These are phyloP conservation scores for Fusarium albidum DNA, from an alignment of 2,329 filamentous ascomycete species.

Conservation along the genomic window DNA sequence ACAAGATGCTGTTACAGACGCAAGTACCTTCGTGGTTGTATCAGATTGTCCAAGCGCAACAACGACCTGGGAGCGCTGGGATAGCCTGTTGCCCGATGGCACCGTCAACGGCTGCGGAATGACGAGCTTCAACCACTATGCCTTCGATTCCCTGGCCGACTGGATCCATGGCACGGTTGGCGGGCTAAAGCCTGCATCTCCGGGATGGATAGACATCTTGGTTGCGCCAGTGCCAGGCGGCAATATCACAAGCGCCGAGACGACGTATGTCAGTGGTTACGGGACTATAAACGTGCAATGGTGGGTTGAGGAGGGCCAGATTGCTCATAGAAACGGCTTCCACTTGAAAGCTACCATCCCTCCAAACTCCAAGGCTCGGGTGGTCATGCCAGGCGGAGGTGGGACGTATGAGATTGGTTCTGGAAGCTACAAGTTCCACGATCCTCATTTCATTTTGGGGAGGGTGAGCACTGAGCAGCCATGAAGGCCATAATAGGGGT, in stretches of 20 bases:
- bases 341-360: too few relatives aligned
- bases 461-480: too few relatives aligned
- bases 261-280: neutral
- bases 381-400: too few relatives aligned
- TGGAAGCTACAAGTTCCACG: too few relatives aligned
- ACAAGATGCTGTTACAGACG: constrained; percentile 57
- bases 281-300: too few relatives aligned
- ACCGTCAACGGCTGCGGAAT: constrained; percentile 55
- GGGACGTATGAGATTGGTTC: too few relatives aligned
- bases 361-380: too few relatives aligned
- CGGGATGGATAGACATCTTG: constrained; percentile 50
- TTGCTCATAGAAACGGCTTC: constrained; percentile 28
- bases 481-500: too few relatives aligned
- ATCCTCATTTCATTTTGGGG: too few relatives aligned
- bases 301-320: neutral
- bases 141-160: constrained; percentile 56
- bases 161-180: constrained; percentile 56
- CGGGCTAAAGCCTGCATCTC: constrained; percentile 44
- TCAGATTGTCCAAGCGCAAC: constrained; percentile 55
- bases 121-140: constrained; percentile 61
- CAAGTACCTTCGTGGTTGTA: constrained; percentile 58
- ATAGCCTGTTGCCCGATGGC: constrained; percentile 54
- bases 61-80: constrained; percentile 62
- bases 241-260: neutral
- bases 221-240: constrained; percentile 48